These are phyloP conservation scores for Termitomyces sp. DNA, from an alignment of 768 basidiomycete genomes.

Conservation along the genomic window DNA sequence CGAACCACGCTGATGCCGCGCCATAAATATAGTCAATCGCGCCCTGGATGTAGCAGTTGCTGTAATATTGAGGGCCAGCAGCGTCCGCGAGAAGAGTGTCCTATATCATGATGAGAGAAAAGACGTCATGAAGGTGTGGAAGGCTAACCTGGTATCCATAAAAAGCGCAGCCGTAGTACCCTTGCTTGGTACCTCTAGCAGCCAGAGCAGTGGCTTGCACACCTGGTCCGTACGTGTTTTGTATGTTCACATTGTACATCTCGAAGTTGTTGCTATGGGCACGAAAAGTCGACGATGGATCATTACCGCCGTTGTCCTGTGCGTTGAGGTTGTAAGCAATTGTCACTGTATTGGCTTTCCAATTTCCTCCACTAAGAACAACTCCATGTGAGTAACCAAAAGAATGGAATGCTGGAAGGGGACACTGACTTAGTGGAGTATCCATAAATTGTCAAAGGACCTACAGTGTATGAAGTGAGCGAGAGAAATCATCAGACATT, in stretches of 20 bases:
- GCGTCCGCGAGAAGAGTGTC: slow-evolving; percentile 24
- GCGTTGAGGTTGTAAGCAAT: slow-evolving; percentile 25
- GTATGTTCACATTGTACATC: slow-evolving; percentile 22
- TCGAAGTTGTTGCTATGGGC: slow-evolving; percentile 17
- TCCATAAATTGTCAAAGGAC: slow-evolving; percentile 19
- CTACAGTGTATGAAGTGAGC: background rate
- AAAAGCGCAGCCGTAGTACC: slow-evolving; percentile 21
- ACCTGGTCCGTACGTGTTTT: slow-evolving; percentile 21
- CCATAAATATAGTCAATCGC: slow-evolving; percentile 27
- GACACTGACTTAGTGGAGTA: slow-evolving; percentile 19
- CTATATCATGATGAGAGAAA: background rate
- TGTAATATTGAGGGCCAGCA: slow-evolving; percentile 22
- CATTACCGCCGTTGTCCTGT: slow-evolving; percentile 23
- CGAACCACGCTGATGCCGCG: slow-evolving; percentile 23
- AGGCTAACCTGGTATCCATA: slow-evolving; percentile 19
- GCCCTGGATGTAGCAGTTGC: slow-evolving; percentile 25
- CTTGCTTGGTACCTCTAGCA: slow-evolving; percentile 17
- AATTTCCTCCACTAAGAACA: slow-evolving; percentile 15
- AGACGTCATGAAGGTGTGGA: background rate
- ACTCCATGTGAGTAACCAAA: background rate
- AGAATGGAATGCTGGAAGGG: background rate
- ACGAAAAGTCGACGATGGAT: slow-evolving; percentile 23
- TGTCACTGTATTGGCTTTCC: slow-evolving; percentile 21
- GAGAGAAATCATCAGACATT: background rate
- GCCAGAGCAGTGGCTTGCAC: slow-evolving; percentile 23